Evolutionary conservation across 169 alveolate species (phyloP).

Genomic region (Theileria parva): DNA sequence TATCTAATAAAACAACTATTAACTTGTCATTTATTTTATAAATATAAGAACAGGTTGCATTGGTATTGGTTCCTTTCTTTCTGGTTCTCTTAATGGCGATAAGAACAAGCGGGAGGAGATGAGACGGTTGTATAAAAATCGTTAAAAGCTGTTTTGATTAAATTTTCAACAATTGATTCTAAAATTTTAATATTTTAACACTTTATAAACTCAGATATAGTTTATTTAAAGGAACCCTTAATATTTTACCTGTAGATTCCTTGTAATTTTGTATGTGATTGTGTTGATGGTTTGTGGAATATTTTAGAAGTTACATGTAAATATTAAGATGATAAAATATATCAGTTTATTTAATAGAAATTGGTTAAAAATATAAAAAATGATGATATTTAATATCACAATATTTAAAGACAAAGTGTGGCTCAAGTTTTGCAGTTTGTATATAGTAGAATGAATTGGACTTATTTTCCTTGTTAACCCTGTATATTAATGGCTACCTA

Average conservation of each 20-base stretch:
- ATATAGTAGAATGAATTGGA: background rate
- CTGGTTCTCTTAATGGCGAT: conserved; percentile 42
- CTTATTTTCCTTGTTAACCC: background rate
- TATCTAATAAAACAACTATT: background rate
- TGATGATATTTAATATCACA: no score
- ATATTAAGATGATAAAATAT: background rate
- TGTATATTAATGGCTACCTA: conserved; percentile 5
- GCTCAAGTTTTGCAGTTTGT: background rate
- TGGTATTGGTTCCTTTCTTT: conserved; percentile 43
- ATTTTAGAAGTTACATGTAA: background rate
- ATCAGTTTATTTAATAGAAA: no score
- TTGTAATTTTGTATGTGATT: background rate
- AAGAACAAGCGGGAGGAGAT: conserved; percentile 14
- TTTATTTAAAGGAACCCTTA: background rate
- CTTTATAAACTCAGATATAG: background rate
- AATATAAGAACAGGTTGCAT: conserved; percentile 35
- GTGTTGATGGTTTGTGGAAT: background rate
- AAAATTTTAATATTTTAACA: background rate
- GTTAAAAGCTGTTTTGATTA: background rate
- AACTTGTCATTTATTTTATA: background rate
- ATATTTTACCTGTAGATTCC: background rate
- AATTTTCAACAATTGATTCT: background rate
- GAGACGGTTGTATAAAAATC: background rate
- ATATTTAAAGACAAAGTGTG: conserved; percentile 5
- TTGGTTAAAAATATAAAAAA: no score